A percentile compares a stretch with the other conserved stretches of the same genome.
These are phyloP conservation scores for Blastobotrys chiropterorum DNA, from an alignment of 805 yeast genomes.

Conservation along the genomic window DNA sequence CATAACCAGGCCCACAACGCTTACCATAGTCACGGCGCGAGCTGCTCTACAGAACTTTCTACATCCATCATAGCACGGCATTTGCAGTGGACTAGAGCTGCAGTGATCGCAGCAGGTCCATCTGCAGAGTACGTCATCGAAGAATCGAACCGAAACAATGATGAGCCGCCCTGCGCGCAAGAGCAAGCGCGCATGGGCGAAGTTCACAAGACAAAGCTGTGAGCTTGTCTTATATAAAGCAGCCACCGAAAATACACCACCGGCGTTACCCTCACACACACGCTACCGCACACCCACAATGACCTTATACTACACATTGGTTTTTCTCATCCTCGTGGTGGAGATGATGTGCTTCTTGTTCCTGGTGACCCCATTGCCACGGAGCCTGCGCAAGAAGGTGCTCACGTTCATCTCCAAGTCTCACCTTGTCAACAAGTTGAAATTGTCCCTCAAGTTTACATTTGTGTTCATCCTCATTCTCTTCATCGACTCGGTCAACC, in stretches of 20 bases:
- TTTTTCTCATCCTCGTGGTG: slow-evolving; percentile 66
- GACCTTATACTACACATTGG: slow-evolving; percentile 43
- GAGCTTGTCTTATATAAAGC: not conserved
- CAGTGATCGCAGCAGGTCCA: too few relatives aligned
- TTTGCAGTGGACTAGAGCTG: too few relatives aligned
- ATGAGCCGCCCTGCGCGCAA: not conserved
- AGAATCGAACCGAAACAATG: not conserved
- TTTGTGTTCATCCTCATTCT: slow-evolving; percentile 77
- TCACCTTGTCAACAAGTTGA: slow-evolving; percentile 63
- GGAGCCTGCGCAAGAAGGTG: slow-evolving; percentile 60
- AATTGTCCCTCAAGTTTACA: slow-evolving; percentile 72
- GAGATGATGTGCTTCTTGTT: slow-evolving; percentile 78
- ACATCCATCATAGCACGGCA: too few relatives aligned
- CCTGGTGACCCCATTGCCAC: slow-evolving; percentile 82
- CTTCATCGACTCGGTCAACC: slow-evolving; percentile 82
- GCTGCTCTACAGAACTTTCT: too few relatives aligned
- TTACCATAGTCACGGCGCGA: too few relatives aligned
- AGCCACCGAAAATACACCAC: not conserved
- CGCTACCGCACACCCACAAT: slow-evolving; percentile 25
- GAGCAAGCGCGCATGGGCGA: not conserved
- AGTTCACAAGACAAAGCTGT: not conserved
- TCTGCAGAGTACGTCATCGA: not conserved
- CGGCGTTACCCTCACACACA: not conserved
- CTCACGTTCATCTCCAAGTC: slow-evolving; percentile 60
- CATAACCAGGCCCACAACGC: too few relatives aligned